phyloP scores from a whole-genome alignment of 2,329 filamentous ascomycete genomes.

The Sporothrix inflata region DNA sequence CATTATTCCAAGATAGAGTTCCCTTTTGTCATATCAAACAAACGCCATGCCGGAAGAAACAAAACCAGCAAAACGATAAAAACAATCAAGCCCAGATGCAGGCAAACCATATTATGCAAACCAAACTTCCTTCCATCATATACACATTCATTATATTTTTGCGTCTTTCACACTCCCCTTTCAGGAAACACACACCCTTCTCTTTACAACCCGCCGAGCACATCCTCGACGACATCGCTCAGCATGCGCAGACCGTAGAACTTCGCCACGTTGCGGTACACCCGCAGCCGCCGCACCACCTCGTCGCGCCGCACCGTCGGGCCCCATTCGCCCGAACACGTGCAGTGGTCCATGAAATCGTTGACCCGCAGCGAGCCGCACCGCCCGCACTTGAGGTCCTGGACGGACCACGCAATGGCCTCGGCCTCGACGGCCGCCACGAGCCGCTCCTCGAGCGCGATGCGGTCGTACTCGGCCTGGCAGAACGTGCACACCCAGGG shows the following conservation, averaged over 20 bases:
- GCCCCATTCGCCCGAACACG: conserved; percentile 85
- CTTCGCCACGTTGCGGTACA: conserved; percentile 74
- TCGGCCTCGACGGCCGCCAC: conserved; percentile 75
- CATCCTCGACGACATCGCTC: conserved; percentile 69
- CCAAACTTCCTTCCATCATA: not conserved
- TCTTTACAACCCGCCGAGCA: conserved; percentile 43
- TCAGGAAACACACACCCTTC: not conserved
- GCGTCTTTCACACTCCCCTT: too few species aligned
- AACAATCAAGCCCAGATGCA: not conserved
- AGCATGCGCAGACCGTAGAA: conserved; percentile 85
- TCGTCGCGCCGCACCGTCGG: conserved; percentile 70
- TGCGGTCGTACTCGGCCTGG: conserved; percentile 72
- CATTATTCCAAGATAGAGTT: conserved; percentile 6
- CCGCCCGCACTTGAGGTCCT: conserved; percentile 80
- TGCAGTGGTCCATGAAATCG: conserved; percentile 96
- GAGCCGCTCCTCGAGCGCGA: conserved; percentile 81
- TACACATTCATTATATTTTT: not conserved
- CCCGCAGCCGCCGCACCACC: conserved; percentile 64
- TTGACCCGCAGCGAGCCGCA: conserved; percentile 78
- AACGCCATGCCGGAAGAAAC: conserved; percentile 2
- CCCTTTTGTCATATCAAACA: conserved; percentile 1
- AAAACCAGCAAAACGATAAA: not conserved
- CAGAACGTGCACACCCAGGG: conserved; percentile 81
- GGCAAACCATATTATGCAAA: conserved; percentile 12
- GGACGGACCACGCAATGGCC: conserved; percentile 79